Base-by-base conservation (phyloP, 148 eudicot species). In the Agrostemma githago region DNA sequence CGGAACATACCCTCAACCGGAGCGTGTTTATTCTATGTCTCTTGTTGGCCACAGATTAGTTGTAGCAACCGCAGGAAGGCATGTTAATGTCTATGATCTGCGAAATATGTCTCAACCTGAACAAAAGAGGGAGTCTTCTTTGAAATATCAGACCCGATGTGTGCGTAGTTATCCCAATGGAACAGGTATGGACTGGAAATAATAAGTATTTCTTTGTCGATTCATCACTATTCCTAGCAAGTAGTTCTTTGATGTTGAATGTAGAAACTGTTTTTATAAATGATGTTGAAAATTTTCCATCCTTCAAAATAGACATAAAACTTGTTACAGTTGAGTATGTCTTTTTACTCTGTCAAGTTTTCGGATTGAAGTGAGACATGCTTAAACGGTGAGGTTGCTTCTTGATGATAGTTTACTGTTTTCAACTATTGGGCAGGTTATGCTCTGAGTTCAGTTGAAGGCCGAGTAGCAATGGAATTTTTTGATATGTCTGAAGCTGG, bases 101-200 rank as follows among this genome's bases (percentile, higher is more conserved):
- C 81, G 98, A 63, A 94, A 94, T 79, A 92, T 94, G 97, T 89
- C 96, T 75, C 97, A 90, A 79, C 97, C 98, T 62, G 98, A 94
- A 77, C 98, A 94, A 78, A 85, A 89, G 74, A 87, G 93, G 84
- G 96, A 92, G 76, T 94, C 98, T 53, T 94, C 98, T 41, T 76
- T 94, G 74, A 94, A 94, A 71, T 94, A 94, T 72, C 98, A 94
- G 79, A 94, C 98, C 34, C 87, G 98, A 86, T 89, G 97, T 77
- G 98, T 94, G 34, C 91, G 97, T 7, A 87, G 96, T 80, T 94
- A 94, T 82, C 98, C 97, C 70, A 89, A 94, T 84, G 97, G 96
- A 77, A 94, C 94, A 79, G 92, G 95, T 88, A 80, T 70, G 76
- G 21, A 40, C 5, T 14, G 42, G 74, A 56, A 56, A 26, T 34